Evolutionary conservation across 768 basidiomycete species (phyloP), one percentile per base, ranked within the genome.

Genomic region (Pleurotus sapidus): DNA sequence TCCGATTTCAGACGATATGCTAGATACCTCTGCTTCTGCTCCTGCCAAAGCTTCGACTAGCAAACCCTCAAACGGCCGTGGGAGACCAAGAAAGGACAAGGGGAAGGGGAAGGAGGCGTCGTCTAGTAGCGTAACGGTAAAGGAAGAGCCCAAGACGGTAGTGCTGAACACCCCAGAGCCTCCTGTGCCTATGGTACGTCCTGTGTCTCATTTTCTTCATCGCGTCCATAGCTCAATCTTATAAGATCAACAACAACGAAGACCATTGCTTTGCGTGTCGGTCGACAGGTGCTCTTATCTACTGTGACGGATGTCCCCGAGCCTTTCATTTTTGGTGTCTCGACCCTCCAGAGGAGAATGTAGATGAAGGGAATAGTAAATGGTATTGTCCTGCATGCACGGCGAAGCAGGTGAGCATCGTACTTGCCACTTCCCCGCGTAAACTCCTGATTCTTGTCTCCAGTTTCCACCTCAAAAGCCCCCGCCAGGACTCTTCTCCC

Each of bases 311-410:
- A 17, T 99, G 97, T 69, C 93, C 96, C 37, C 78, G 89, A 61
- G 93, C 95, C 5, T 99, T 97, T 71, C 97, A 99, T 73, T 86
- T 98, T 59, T 88, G 90, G 83, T 99, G 97, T 71, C 81, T 99
- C 62, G 91, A 99, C 70, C 97, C 97, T 54, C 97, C 97, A 18
- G 83, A 98, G 77, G 91, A 95, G 60, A 77, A 86, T 49, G 80
- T 89, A 60, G 93, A 97, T 70, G 84, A 97, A 46, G 89, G 91
- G 11, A 90, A 92, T 72, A 83, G 87, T 63, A 80, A 83, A 68
- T 94, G 89, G 88, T 91, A 85, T 72, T 93, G 92, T 72, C 88
- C 86, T 40, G 77, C 80, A 55, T 92, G 90, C 73, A 71, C 73
- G 55, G 77, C 85, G 63, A 78, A 80, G 60, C 86, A 89, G 78